Percentiles rank a stretch among this genome's conserved stretches.
Conservation (phyloP, 768 basidiomycete genomes). For the Macrolepiota fuliginosa region DNA sequence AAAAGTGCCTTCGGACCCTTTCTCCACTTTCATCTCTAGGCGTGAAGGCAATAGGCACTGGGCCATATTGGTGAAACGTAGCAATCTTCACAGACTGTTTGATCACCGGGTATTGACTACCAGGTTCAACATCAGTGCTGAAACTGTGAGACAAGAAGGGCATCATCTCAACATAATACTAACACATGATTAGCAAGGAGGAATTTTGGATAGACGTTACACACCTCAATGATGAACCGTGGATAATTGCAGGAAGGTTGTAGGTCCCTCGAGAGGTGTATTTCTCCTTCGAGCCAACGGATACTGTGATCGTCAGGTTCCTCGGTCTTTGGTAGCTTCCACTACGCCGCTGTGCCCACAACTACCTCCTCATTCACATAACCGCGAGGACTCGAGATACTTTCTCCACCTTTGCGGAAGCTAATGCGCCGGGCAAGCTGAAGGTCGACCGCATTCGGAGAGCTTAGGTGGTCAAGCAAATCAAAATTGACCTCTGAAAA, state of each 20-base stretch:
- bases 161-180: conserved; percentile 18
- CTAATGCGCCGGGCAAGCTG: not conserved
- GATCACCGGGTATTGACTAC: not conserved
- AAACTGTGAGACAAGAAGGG: conserved; percentile 7
- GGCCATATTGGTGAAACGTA: conserved; percentile 14
- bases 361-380: conserved; percentile 7
- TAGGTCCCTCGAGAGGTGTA: conserved; percentile 18
- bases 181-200: not conserved
- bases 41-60: conserved; percentile 11
- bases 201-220: not conserved
- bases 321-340: conserved; percentile 14
- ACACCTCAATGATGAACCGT: conserved; percentile 16
- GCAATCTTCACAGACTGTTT: conserved; percentile 14
- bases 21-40: not conserved
- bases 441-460: not conserved
- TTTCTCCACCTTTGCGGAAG: not conserved
- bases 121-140: not conserved
- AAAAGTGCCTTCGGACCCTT: not conserved
- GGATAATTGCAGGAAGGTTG: conserved; percentile 14
- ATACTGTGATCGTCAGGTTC: conserved; percentile 1
- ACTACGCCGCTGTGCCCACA: conserved; percentile 16
- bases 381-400: not conserved
- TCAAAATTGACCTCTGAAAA: conserved; percentile 12
- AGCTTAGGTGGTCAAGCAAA: conserved; percentile 7
- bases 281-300: conserved; percentile 21